These are phyloP conservation scores for Thecaphora frezii DNA, from an alignment of 1,284 basidiomycete species.

Conservation along the genomic window DNA sequence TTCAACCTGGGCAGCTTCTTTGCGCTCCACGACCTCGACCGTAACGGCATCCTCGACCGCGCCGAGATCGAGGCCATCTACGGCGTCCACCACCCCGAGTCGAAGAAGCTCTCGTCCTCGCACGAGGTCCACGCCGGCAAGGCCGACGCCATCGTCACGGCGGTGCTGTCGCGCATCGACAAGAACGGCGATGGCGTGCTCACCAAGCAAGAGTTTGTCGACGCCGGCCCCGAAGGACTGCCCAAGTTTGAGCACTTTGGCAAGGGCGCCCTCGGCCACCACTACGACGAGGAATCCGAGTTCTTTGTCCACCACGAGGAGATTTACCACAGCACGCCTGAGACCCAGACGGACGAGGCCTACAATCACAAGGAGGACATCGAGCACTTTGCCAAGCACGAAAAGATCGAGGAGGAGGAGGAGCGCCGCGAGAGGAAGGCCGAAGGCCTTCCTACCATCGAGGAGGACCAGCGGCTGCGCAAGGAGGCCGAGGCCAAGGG, in stretches of 20 bases:
- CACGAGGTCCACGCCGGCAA: constrained; percentile 81
- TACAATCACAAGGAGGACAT: constrained; percentile 78
- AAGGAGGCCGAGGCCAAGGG: constrained; percentile 45
- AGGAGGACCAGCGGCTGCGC: constrained; percentile 47
- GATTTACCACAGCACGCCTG: constrained; percentile 88
- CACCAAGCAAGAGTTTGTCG: constrained; percentile 76
- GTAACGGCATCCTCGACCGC: constrained; percentile 61
- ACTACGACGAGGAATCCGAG: constrained; percentile 67
- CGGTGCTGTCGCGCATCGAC: constrained; percentile 76
- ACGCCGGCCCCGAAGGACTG: constrained; percentile 72
- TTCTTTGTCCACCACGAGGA: constrained; percentile 65
- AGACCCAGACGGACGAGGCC: constrained; percentile 92
- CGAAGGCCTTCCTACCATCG: constrained; percentile 69
- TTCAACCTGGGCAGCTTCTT: constrained; percentile 63
- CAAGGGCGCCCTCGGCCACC: constrained; percentile 77
- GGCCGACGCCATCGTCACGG: constrained; percentile 76
- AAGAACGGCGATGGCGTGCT: constrained; percentile 76
- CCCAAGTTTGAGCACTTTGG: constrained; percentile 70
- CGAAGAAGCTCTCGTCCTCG: constrained; percentile 77
- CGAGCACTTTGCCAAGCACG: constrained; percentile 85
- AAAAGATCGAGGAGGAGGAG: constrained; percentile 81
- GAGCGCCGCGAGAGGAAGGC: constrained; percentile 77
- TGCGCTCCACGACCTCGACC: constrained; percentile 85
- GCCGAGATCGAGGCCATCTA: constrained; percentile 62
- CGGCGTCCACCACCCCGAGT: constrained; percentile 92